Evolutionary conservation across 306 rosid genomes (phyloP).

Genomic region (Amphicarpaea edgeworthii): DNA sequence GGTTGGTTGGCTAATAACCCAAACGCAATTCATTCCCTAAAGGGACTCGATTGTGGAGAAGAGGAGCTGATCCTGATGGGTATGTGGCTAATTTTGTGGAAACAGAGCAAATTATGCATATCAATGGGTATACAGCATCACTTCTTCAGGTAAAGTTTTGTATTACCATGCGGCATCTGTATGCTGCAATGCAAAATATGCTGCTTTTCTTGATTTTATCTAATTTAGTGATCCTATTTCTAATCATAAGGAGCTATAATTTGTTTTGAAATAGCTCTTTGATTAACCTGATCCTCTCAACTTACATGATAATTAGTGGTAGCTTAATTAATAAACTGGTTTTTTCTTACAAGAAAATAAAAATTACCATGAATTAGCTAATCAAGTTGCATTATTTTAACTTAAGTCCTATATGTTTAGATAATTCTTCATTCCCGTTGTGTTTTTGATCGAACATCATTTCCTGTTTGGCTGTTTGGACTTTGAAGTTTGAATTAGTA

Average conservation of each 20-base stretch:
- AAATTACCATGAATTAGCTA: too few relatives aligned
- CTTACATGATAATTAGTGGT: too few relatives aligned
- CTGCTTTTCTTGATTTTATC: conserved; percentile 22
- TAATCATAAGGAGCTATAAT: neutral
- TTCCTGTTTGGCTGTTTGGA: too few relatives aligned
- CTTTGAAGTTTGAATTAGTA: too few relatives aligned
- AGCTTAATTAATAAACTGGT: conserved; percentile 37
- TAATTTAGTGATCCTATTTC: neutral
- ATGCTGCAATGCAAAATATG: neutral
- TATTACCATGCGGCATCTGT: neutral
- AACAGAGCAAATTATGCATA: conserved; percentile 78
- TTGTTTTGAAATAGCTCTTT: conserved; percentile 15
- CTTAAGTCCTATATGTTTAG: too few relatives aligned
- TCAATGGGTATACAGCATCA: conserved; percentile 75
- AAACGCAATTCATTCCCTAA: conserved; percentile 32
- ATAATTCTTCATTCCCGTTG: too few relatives aligned
- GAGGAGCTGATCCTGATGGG: conserved; percentile 93
- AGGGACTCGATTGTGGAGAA: conserved; percentile 98
- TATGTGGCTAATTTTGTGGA: conserved; percentile 91
- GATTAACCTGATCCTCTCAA: neutral
- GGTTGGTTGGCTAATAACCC: conserved; percentile 12
- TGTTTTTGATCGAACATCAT: too few relatives aligned
- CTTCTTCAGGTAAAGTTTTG: conserved; percentile 76
- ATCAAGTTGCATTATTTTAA: too few relatives aligned
- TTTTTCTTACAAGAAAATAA: too few relatives aligned